phyloP scores from a whole-genome alignment of 257 asterid species.

The Buddleja alternifolia region DNA sequence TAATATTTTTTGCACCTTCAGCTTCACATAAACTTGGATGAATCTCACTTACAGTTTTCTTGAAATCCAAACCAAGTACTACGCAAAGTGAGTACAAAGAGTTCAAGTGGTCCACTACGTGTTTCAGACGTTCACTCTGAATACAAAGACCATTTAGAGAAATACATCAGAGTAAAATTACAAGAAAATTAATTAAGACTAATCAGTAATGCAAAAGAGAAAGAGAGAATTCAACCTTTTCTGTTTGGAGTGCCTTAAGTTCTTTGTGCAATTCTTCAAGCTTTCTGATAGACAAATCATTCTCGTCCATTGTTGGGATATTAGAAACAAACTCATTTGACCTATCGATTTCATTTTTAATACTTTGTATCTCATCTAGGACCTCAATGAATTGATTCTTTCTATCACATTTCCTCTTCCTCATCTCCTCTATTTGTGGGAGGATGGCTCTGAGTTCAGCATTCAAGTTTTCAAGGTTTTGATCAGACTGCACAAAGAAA shows the following conservation, averaged over 20 bases:
- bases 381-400: slow-evolving; percentile 68
- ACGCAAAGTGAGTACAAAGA: slow-evolving; percentile 66
- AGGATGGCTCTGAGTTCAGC: slow-evolving; percentile 70
- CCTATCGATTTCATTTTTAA: slow-evolving; percentile 60
- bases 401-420: slow-evolving; percentile 72
- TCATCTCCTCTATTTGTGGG: slow-evolving; percentile 90
- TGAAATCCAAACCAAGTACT: slow-evolving; percentile 88
- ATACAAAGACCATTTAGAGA: slow-evolving; percentile 30
- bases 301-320: slow-evolving; percentile 49
- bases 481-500: slow-evolving; percentile 61
- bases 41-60: slow-evolving; percentile 53
- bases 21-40: slow-evolving; percentile 80
- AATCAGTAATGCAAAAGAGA: slow-evolving; percentile 10
- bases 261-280: slow-evolving; percentile 74
- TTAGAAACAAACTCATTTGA: slow-evolving; percentile 37
- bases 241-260: slow-evolving; percentile 71
- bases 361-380: slow-evolving; percentile 56
- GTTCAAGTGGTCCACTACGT: slow-evolving; percentile 59
- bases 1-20: slow-evolving; percentile 58
- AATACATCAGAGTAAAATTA: slow-evolving; percentile 21
- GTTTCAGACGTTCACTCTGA: slow-evolving; percentile 78
- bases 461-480: slow-evolving; percentile 65
- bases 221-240: slow-evolving; percentile 65
- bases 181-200: not conserved
- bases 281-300: slow-evolving; percentile 72